Evolutionary conservation across 2,329 filamentous ascomycete genomes (phyloP).

Genomic region (Aspergillus aculeatinus): DNA sequence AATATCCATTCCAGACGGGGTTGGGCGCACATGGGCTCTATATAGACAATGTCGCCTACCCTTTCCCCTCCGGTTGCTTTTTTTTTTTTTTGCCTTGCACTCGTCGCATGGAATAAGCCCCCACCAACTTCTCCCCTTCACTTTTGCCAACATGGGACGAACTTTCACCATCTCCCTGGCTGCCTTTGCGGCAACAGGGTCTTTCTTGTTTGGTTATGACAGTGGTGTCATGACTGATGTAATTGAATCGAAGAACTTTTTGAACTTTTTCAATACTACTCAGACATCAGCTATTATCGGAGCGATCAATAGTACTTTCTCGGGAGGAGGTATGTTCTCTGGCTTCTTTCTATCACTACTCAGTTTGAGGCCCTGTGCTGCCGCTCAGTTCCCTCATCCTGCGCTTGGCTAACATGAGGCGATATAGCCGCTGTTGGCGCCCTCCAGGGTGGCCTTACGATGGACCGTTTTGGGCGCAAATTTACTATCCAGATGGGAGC

Average conservation of each 20-base stretch:
- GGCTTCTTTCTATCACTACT: not conserved
- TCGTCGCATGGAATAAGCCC: not conserved
- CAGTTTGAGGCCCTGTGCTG: too few relatives aligned
- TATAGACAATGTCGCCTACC: not conserved
- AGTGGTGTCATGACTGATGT: slow-evolving; percentile 44
- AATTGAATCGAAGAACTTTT: slow-evolving; percentile 57
- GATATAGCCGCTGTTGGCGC: slow-evolving; percentile 49
- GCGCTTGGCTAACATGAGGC: slow-evolving; percentile 5
- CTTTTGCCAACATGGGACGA: slow-evolving; percentile 9
- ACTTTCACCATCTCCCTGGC: slow-evolving; percentile 14
- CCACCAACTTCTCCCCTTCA: not conserved
- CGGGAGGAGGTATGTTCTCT: slow-evolving; percentile 49
- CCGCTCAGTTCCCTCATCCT: not conserved
- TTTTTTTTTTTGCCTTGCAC: not conserved
- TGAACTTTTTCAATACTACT: slow-evolving; percentile 56
- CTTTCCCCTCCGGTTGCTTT: not conserved
- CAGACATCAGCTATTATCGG: slow-evolving; percentile 56
- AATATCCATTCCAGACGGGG: not conserved
- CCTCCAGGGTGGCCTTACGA: slow-evolving; percentile 57
- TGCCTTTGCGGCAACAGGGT: slow-evolving; percentile 26
- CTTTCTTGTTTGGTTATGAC: slow-evolving; percentile 44
- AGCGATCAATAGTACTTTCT: slow-evolving; percentile 64
- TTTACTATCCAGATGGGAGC: slow-evolving; percentile 61
- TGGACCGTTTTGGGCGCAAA: slow-evolving; percentile 61
- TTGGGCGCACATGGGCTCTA: not conserved